Base-by-base conservation (phyloP, 1,139 yeast genomes). In the Citeromyces hawaiiensis region DNA sequence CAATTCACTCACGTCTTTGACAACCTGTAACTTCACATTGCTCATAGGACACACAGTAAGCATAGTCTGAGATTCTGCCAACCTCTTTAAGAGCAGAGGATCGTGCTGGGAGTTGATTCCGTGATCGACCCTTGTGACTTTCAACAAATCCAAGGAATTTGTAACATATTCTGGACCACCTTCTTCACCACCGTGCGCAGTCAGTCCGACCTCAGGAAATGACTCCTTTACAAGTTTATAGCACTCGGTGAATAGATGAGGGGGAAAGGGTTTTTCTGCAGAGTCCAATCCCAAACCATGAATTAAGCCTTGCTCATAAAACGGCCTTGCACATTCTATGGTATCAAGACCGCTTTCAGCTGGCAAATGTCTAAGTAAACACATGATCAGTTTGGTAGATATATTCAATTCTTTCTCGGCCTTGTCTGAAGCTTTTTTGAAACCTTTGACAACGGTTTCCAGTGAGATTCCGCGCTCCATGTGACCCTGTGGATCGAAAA, bases 171-270 rank as follows among this genome's bases (percentile, higher is more conserved):
- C 66, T 36, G 83, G 74, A 46, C 79, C 83, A 39, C 91, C 93
- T 61, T 83, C 93, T 59, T 83, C 94, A 48, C 94, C 94, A 3
- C 91, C 93, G 55, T 83, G 94, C 2, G 93, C 91, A 31, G 94
- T 83, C 40, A 79, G 64, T 35, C 74, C 70, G 42, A 76, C 67
- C 38, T 66, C 53, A 25, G 78, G 73, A 49, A 63, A 69, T 35
- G 61, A 50, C 17, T 61, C 57, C 39, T 63, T 63, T 8, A 81
- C 66, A 16, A 57, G 52, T 10, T 59, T 50, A 53, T 76, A 83
- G 54, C 86, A 76, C 36, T 77, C 82, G 14, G 59, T 59, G 51
- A 82, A 83, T 35, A 76, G 51, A 40, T 70, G 66, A 7, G 93
- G 88, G 14, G 87, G 88, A 58, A 77, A 76, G 19, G 83, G 85